Percentiles rank a stretch among this genome's conserved stretches.
Evolutionary conservation across 2,329 filamentous ascomycete genomes (phyloP).

Genomic region (Scedosporium dehoogii): DNA sequence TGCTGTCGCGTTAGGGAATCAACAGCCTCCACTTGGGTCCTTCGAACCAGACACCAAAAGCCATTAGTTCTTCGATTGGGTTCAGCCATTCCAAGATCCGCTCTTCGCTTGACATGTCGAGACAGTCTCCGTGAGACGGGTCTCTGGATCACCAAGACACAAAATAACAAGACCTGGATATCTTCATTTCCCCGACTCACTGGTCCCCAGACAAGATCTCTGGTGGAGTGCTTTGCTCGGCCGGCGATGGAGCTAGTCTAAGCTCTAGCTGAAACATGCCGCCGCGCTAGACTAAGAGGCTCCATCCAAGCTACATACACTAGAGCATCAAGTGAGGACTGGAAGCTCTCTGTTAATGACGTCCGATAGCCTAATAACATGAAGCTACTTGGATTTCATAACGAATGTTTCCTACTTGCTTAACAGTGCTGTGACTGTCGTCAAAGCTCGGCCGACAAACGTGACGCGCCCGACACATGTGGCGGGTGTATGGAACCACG

Average conservation of each 20-base stretch:
- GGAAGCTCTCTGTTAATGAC: neutral
- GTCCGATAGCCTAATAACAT: neutral
- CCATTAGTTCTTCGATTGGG: no score
- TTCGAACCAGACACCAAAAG: no score
- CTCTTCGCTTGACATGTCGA: no score
- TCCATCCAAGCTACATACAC: neutral
- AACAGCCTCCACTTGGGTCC: no score
- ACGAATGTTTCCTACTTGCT: neutral
- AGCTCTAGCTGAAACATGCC: slow-evolving; percentile 1
- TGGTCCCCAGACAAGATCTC: neutral
- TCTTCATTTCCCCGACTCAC: slow-evolving; percentile 1
- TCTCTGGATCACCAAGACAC: neutral
- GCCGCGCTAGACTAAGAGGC: neutral
- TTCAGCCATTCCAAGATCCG: no score
- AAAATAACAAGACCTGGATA: neutral
- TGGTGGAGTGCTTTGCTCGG: neutral
- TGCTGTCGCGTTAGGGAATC: no score
- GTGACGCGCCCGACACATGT: neutral
- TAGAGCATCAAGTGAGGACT: neutral
- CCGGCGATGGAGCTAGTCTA: neutral
- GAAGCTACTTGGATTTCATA: neutral
- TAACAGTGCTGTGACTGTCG: neutral
- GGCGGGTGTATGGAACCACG: neutral
- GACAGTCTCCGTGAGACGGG: no score
- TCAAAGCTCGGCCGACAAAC: neutral